Evolutionary conservation across 108 stramenopile species (phyloP).

Genomic region (Phaeodactylum tricornutum): DNA sequence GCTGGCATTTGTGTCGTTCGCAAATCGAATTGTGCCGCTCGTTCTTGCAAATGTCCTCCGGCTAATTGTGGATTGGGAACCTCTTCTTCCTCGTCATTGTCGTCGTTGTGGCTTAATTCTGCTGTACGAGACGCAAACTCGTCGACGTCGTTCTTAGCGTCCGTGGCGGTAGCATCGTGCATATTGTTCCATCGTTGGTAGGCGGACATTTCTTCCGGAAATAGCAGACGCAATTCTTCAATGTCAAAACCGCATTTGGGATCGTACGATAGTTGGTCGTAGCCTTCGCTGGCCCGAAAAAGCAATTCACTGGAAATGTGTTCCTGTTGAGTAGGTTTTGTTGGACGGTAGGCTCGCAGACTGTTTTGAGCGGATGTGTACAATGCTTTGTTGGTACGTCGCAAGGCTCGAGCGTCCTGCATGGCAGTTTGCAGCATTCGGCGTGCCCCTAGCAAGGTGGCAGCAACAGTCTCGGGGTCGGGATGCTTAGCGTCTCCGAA

Average conservation of each 20-base stretch:
- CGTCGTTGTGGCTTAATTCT: slow-evolving; percentile 4
- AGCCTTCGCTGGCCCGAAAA: slow-evolving; percentile 13
- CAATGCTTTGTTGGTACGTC: slow-evolving; percentile 17
- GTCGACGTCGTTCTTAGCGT: slow-evolving; percentile 19
- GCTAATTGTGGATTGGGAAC: not conserved
- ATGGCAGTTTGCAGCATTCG: slow-evolving; percentile 44
- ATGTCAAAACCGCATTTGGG: slow-evolving; percentile 57
- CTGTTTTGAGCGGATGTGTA: not conserved
- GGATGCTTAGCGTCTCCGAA: slow-evolving; percentile 72
- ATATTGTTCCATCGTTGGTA: slow-evolving; percentile 73
- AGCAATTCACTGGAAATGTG: not conserved
- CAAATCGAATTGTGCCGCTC: slow-evolving; percentile 65
- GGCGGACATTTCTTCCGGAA: slow-evolving; percentile 75
- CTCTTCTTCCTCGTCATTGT: slow-evolving; percentile 9
- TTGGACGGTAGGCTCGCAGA: not conserved
- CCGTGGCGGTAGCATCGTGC: slow-evolving; percentile 41
- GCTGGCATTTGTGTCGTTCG: slow-evolving; percentile 57
- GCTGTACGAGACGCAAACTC: not conserved
- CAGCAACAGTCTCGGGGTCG: slow-evolving; percentile 30
- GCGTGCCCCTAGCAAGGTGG: slow-evolving; percentile 51
- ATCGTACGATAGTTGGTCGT: too few species aligned
- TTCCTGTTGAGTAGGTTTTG: not conserved
- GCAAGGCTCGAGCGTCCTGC: slow-evolving; percentile 63
- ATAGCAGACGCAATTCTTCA: slow-evolving; percentile 41
- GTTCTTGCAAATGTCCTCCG: slow-evolving; percentile 43